Evolutionary conservation across 345 rosid species (phyloP).

Genomic region (Salix dunnii): DNA sequence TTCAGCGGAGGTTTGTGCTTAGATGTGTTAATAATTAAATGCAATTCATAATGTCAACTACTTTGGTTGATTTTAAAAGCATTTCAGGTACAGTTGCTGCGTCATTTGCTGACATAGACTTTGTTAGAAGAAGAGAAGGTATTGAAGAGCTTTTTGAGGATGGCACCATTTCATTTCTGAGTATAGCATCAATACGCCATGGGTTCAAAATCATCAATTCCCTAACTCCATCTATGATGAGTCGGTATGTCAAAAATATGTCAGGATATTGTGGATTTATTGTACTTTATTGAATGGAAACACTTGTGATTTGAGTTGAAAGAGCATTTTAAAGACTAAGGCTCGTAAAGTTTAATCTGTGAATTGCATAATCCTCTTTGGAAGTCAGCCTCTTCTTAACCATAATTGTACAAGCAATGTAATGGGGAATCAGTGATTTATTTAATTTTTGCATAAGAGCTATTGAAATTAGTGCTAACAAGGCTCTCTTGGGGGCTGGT

Average conservation of each 20-base stretch:
- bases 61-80: constrained; percentile 3
- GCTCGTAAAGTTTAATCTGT: no score
- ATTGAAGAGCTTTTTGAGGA: constrained; percentile 88
- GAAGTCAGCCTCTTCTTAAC: no score
- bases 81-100: constrained; percentile 88
- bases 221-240: constrained; percentile 59
- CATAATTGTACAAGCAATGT: no score
- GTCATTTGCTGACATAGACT: constrained; percentile 88
- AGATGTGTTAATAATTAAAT: constrained; percentile 8
- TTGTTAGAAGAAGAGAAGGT: constrained; percentile 81
- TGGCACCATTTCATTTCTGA: constrained; percentile 81
- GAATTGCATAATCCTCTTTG: no score
- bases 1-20: constrained; percentile 85
- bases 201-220: constrained; percentile 77
- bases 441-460: no score
- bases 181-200: constrained; percentile 75
- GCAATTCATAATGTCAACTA: not conserved
- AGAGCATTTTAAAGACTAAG: no score
- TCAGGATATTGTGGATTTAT: not conserved
- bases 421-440: no score
- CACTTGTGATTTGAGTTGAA: no score
- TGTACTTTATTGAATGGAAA: not conserved
- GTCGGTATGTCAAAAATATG: constrained; percentile 41
- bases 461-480: no score
- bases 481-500: no score